Percentiles rank a stretch among this genome's conserved stretches.
These are phyloP conservation scores for Allomyces javanicus DNA, from an alignment of 192 early-diverging fungal genomes.

Conservation along the genomic window DNA sequence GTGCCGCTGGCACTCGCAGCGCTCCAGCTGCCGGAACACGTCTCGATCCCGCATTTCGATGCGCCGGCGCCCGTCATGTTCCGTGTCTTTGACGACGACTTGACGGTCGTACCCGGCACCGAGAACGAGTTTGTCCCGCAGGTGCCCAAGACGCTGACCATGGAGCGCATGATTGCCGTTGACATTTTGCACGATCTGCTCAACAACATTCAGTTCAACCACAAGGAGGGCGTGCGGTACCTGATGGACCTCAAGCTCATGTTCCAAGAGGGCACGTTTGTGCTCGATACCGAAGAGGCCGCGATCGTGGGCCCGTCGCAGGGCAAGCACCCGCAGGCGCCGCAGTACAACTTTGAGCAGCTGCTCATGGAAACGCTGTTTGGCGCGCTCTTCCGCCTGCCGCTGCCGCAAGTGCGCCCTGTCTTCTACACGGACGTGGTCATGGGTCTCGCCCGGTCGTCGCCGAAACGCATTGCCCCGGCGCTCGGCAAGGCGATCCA, in stretches of 20 bases:
- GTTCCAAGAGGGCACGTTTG: constrained; percentile 23
- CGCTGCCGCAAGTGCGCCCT: constrained; percentile 16
- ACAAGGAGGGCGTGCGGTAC: constrained; percentile 67
- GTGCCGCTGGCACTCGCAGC: too few species aligned
- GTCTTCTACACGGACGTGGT: constrained; percentile 56
- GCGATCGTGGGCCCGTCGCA: constrained; percentile 2
- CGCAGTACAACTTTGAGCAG: constrained; percentile 20
- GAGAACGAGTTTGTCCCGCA: neutral
- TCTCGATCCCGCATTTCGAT: neutral
- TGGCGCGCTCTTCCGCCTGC: constrained; percentile 33
- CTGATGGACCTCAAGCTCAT: constrained; percentile 43
- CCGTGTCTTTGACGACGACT: neutral
- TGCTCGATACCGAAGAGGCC: constrained; percentile 2
- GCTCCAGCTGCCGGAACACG: too few species aligned
- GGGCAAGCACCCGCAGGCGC: constrained; percentile 7
- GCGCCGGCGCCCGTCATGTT: neutral
- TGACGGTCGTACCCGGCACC: neutral
- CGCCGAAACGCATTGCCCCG: constrained; percentile 31
- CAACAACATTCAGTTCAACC: constrained; percentile 71
- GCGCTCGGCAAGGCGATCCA: constrained; percentile 44
- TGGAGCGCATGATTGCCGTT: constrained; percentile 40
- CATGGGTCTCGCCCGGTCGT: constrained; percentile 49
- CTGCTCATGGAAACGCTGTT: constrained; percentile 35
- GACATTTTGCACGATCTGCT: constrained; percentile 67
- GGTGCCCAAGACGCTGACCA: neutral